Base-by-base conservation (phyloP, 129 eudicot species). In the Pittosporum tobira region DNA sequence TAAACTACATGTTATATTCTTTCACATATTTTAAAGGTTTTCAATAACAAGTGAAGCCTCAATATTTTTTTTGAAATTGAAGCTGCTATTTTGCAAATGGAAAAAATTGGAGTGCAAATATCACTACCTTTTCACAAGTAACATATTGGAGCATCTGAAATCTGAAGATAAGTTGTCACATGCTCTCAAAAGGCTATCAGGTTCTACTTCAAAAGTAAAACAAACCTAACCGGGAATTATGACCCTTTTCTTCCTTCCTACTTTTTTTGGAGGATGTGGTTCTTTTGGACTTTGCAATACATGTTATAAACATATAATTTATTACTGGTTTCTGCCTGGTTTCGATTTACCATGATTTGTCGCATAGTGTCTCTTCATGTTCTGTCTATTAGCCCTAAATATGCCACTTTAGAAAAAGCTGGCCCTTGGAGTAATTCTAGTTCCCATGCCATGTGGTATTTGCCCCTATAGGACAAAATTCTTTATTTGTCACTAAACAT, bases 1-100 rank as follows among this genome's bases (percentile, higher is more conserved):
- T 80, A 44, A 63, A 43, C 22, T 61, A 26, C 11, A 28, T 53
- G 4, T 37, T 50, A 31, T 13, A 37, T 65, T 51, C 19, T 1
- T 47, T 7, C n/a, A 0, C 23, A 1, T 18, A 55, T 16, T 9
- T 6, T 15, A 22, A 28, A 36, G 1, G 3, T 48, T 16, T 22
- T 22, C 1, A 2, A 24, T 24, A 52, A 13, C 15, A 26, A 1
- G 1, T 42, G 56, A 10, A 22, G 16, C 46, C 4, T 40, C 16
- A 14, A 40, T 2, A 40, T 15, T 40, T 40, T 40, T 40, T 14
- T 7, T 34, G 25, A 2, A 29, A 36, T 29, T 0, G 16, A 1
- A n/a, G 16, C 5, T 25, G 0, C 22, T 22, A 24, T 26, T 5
- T 13, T n/a, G n/a, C n/a, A n/a, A n/a, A n/a, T n/a, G n/a, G n/a